Base-by-base conservation (phyloP, 2,329 filamentous ascomycete species). In the Monilinia laxa region DNA sequence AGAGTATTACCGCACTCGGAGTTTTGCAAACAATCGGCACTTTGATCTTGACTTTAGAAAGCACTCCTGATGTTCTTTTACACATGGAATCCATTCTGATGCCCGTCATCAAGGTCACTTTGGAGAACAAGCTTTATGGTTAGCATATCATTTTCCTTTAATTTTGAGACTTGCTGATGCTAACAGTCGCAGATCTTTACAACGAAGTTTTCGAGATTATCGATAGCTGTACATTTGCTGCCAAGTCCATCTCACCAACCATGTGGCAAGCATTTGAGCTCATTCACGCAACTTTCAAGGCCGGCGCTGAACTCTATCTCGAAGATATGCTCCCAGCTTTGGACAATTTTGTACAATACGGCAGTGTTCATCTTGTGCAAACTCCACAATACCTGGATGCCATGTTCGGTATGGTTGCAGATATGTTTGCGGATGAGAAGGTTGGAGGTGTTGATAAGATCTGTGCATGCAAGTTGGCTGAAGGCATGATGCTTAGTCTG, bases 251-350 rank as follows among this genome's bases (percentile, higher is more conserved):
- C 72, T 97, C 95, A 1, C 87, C 90, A 12, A 96, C 92, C 53
- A 99, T 99, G 95, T 99, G 95, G 95, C 89, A 94, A 79, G 94
- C 95, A 2, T 99, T 99, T 77, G 93, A 97, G 80, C 85, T 98
- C 55, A 96, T 99, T 70, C 94, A 98, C 80, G 87, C 91, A 71
- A 97, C 94, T 0, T 99, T 99, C 83, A 98, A 98, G 81, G 91
- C 92, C 67, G 95, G 95, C 52, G 95, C 94, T 47, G 94, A 99
- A 81, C 86, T 98, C 56, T 99, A 99, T 77, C 87, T 99, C 18
- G 95, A 99, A 79, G 95, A 99, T 74, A 99, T 99, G 95, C 88
- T 99, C 20, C 95, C 95, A 6, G 95, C 95, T 0, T 85, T 99
- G 35, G 95, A 99, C 80, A 99, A 99, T 82, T 98, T 96, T 77